Evolutionary conservation across 495 filamentous ascomycete species (phyloP).

Genomic region (Penicillium alfredii): DNA sequence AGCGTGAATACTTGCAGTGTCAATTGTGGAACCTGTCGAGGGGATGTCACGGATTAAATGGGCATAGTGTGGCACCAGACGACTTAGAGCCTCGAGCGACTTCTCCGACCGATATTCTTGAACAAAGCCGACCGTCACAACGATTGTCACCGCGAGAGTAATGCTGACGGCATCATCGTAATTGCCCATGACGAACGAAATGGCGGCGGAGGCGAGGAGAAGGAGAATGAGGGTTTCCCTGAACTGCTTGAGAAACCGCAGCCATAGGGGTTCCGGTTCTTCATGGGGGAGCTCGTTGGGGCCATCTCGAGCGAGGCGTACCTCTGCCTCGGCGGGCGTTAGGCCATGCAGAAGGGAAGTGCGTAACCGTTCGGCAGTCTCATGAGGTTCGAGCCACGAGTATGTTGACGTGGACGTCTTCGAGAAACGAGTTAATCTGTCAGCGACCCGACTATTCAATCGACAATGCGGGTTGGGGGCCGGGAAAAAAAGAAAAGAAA

Average conservation of each 20-base stretch:
- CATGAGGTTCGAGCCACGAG: slow-evolving; percentile 60
- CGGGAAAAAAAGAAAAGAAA: too few species aligned
- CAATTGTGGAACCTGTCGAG: slow-evolving; percentile 11
- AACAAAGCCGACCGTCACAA: slow-evolving; percentile 92
- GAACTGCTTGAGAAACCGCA: slow-evolving; percentile 94
- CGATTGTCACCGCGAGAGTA: slow-evolving; percentile 88
- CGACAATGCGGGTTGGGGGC: too few species aligned
- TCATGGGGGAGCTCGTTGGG: slow-evolving; percentile 93
- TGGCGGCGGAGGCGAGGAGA: slow-evolving; percentile 81
- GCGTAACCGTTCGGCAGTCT: slow-evolving; percentile 70
- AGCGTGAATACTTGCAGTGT: slow-evolving; percentile 8
- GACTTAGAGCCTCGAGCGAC: slow-evolving; percentile 89
- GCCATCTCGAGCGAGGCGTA: slow-evolving; percentile 72
- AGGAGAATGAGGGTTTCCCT: slow-evolving; percentile 84
- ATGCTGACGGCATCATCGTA: slow-evolving; percentile 95
- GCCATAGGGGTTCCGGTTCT: slow-evolving; percentile 87
- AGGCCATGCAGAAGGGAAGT: slow-evolving; percentile 83
- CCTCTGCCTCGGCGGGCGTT: slow-evolving; percentile 69
- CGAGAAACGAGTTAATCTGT: slow-evolving; percentile 1
- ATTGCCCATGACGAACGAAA: slow-evolving; percentile 91
- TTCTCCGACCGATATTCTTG: slow-evolving; percentile 98
- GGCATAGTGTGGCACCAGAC: slow-evolving; percentile 88
- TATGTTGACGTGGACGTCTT: slow-evolving; percentile 56
- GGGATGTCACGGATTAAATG: slow-evolving; percentile 69
- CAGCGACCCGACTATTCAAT: slow-evolving; percentile 5